Percentiles rank a stretch among this genome's conserved stretches.
Evolutionary conservation across 441 rosid species (phyloP).

Genomic region (Pelargonium citronellum): DNA sequence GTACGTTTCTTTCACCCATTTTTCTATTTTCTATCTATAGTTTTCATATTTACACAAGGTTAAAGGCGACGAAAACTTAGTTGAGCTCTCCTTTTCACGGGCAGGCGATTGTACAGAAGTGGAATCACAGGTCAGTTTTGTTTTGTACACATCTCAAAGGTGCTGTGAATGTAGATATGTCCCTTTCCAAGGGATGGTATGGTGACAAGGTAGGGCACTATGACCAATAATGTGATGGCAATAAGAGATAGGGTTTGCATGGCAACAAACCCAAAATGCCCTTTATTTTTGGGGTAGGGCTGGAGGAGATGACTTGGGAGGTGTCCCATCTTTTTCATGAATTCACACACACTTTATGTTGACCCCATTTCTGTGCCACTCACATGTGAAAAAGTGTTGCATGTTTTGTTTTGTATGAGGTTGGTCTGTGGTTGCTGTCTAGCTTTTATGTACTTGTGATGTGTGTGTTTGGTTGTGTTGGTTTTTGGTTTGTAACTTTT

Average conservation of each 20-base stretch:
- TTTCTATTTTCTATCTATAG: not conserved
- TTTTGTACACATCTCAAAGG: not conserved
- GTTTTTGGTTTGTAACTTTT: too few relatives aligned
- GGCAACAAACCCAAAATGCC: not conserved
- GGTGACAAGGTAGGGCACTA: not conserved
- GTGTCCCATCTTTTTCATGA: not conserved
- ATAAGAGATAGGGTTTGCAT: not conserved
- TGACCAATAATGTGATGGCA: not conserved
- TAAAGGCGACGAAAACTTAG: not conserved
- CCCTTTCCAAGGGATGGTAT: not conserved
- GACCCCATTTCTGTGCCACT: slow-evolving; percentile 7
- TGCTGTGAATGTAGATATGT: not conserved
- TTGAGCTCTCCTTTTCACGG: too few relatives aligned
- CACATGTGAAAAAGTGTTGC: not conserved
- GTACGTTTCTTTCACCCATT: not conserved
- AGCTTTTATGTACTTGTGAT: not conserved
- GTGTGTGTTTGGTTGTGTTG: too few relatives aligned
- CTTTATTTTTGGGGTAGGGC: not conserved
- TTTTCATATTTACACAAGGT: not conserved
- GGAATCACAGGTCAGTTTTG: too few relatives aligned
- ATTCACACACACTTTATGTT: not conserved
- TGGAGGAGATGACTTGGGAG: not conserved
- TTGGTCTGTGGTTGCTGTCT: slow-evolving; percentile 4
- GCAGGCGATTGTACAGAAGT: too few relatives aligned
- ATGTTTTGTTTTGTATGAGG: slow-evolving; percentile 3